Evolutionary conservation across 2,329 filamentous ascomycete species (phyloP), one percentile per base, ranked within the genome.

Genomic region (Ophiostoma fasciatum): DNA sequence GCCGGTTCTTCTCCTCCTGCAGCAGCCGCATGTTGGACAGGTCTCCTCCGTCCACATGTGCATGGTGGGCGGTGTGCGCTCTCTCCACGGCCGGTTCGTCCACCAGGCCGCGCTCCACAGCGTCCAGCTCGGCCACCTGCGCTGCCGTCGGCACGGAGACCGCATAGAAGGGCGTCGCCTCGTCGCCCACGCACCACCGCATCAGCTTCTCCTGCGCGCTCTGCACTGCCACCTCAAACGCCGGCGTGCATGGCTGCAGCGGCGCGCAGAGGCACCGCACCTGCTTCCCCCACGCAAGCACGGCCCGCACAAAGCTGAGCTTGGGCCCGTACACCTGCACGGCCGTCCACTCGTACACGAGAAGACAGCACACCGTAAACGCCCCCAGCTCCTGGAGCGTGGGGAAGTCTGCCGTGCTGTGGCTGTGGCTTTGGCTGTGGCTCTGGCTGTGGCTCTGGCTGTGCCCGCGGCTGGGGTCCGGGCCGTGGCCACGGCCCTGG

Each of bases 251-350:
- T 5, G 29, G 32, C 17, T 28, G 12, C 6, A 36, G 15, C 10
- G 32, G 32, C 10, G 15, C 14, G 12, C 37, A 39, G 2, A 39
- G 20, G 4, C 11, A 7, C 28, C 33, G 23, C 8, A 31, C 23
- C 14, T 32, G 19, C 4, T 20, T 19, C 2, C 37, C 33, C 37
- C 37, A 39, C 17, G n/a, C 15, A 4, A 39, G 25, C 14, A 39
- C 33, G 9, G 33, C 33, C 23, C 37, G 37, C 14, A 39, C 37
- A 22, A 39, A 39, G 3, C 28, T 22, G 10, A 39, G 28, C 33
- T 39, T 36, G 14, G 37, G 37, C n/a, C 37, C 37, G 20, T 36
- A 39, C 13, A 36, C 33, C 23, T 29, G 23, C 6, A 36, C 23
- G 5, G 29, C 33, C 12, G 27, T n/a, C 15, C 9, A 17, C 3